These are phyloP conservation scores for Cercophora samala DNA, from an alignment of 495 filamentous ascomycete species.

Conservation along the genomic window DNA sequence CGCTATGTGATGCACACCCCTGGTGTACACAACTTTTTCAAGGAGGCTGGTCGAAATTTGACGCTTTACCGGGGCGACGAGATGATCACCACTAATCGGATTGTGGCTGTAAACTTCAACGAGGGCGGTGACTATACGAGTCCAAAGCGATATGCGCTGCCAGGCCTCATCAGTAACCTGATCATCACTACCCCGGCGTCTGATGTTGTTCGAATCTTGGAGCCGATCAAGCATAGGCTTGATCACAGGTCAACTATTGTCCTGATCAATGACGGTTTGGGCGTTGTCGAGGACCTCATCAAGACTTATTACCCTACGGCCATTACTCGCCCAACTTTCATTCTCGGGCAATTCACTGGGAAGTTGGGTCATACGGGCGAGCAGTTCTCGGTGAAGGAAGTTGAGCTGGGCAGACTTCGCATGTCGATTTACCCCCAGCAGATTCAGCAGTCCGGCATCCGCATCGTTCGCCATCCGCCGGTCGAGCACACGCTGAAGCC, in stretches of 20 bases:
- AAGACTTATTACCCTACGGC: conserved; percentile 63
- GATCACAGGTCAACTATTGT: conserved; percentile 68
- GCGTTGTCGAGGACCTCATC: conserved; percentile 71
- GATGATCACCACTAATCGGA: conserved; percentile 16
- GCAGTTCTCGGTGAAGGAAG: conserved; percentile 58
- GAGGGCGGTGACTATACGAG: conserved; percentile 30
- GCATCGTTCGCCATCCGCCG: conserved; percentile 24
- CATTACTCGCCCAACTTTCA: conserved; percentile 63
- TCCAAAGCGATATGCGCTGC: conserved; percentile 40
- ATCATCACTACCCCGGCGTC: conserved; percentile 66
- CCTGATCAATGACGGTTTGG: conserved; percentile 81
- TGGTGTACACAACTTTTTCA: conserved; percentile 25
- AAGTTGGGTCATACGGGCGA: conserved; percentile 43
- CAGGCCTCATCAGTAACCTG: conserved; percentile 59
- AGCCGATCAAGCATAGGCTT: conserved; percentile 61
- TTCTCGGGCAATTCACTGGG: conserved; percentile 70
- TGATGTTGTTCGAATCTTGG: conserved; percentile 54
- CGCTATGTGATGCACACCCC: conserved; percentile 31
- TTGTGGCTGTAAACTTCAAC: conserved; percentile 20
- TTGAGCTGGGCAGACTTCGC: conserved; percentile 42
- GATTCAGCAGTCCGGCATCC: not conserved
- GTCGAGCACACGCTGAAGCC: conserved; percentile 25
- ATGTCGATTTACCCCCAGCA: conserved; percentile 23
- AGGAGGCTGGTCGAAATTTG: conserved; percentile 23
- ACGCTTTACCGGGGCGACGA: conserved; percentile 21